Base-by-base conservation (phyloP, 2,329 filamentous ascomycete genomes). In the Blastomyces silverae region DNA sequence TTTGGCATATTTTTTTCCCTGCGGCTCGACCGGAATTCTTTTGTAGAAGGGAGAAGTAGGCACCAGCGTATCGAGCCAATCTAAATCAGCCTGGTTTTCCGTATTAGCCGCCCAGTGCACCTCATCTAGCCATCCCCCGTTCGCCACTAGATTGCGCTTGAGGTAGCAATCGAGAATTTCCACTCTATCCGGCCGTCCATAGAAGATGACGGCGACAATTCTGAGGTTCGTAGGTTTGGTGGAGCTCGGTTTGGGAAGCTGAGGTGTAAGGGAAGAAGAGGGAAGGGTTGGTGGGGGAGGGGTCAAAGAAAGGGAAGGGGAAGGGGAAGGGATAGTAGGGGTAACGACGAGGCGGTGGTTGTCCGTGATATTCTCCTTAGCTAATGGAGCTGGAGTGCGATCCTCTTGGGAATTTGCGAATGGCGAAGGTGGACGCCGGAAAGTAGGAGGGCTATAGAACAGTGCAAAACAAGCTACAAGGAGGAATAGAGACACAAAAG, bases 141-240 rank as follows among this genome's bases (percentile, higher is more conserved):
- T 77, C 5, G 69, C 66, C 20, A 71, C 73, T 11, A 80, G 68
- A 58, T 80, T 80, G 67, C 72, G 73, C 73, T 76, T 56, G 2
- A 80, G 66, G 66, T 80, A 80, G 67, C 78, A 80, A 53, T 80
- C 73, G 52, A 80, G 66, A 22, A 79, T 77, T 3, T 70, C 70
- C 13, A 77, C 76, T 15, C 70, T 71, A 64, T 72, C 68, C 53
- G 70, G 69, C 20, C 74, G 62, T 50, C 72, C 73, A 64, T 77
- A 78, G 31, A 77, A 77, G n/a, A 79, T 73, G 53, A 79, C 61
- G 34, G 75, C 78, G 39, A 77, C 70, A 52, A 79, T 74, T 42
- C 75, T 74, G 55, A 79, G 67, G 1, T 69, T 71, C 28, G 69
- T 63, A 6, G 77, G 76, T 63, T 78, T 79, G 20, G n/a, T 61